Conservation (phyloP, 2,329 filamentous ascomycete genomes). For the Thelonectria blattea region DNA sequence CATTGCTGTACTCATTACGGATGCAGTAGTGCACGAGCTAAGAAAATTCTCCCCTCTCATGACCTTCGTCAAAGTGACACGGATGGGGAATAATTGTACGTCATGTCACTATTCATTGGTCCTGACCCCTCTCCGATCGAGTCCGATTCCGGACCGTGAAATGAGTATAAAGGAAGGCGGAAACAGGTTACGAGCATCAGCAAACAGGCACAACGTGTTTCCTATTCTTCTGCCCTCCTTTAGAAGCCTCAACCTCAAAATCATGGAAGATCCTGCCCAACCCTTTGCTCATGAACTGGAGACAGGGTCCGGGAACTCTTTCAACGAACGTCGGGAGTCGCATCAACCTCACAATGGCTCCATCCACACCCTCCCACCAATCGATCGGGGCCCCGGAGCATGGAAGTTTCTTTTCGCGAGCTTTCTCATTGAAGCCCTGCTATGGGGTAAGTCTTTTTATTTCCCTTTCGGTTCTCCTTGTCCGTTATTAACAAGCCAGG, state of each 20-base stretch:
- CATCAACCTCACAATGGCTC: not conserved
- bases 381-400: constrained; percentile 28
- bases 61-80: not conserved
- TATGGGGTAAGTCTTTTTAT: constrained; percentile 29
- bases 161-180: not conserved
- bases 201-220: not conserved
- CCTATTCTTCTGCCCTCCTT: not conserved
- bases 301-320: not conserved
- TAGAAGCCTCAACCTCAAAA: not conserved
- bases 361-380: constrained; percentile 26
- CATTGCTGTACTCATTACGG: not conserved
- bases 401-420: constrained; percentile 32
- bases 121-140: not conserved
- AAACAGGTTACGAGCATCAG: not conserved
- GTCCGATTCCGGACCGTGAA: not conserved
- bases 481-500: not conserved
- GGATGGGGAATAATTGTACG: not conserved
- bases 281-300: not conserved
- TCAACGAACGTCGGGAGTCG: not conserved
- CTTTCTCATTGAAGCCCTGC: constrained; percentile 33
- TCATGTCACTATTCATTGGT: not conserved
- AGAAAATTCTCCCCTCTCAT: not conserved
- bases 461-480: not conserved
- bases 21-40: not conserved
- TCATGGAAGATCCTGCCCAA: not conserved